These are phyloP conservation scores for Cenchrus purpureus DNA, from an alignment of 176 grass and related monocot species.

Conservation along the genomic window DNA sequence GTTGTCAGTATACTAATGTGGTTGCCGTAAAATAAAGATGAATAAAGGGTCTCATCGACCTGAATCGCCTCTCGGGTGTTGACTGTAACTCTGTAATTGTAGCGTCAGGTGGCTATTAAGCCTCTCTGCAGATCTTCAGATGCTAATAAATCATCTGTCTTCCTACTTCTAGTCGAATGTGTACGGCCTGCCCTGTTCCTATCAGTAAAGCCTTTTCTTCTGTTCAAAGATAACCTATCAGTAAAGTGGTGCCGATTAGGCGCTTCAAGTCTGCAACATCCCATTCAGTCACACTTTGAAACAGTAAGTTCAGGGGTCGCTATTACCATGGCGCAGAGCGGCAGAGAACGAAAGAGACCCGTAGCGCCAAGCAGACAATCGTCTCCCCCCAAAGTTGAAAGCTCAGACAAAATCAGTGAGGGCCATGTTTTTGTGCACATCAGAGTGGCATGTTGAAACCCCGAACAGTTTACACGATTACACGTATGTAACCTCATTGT, in stretches of 20 bases:
- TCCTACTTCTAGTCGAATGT: neutral
- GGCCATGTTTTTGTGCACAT: neutral
- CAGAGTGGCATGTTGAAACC: neutral
- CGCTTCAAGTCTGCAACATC: neutral
- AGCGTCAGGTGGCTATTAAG: neutral
- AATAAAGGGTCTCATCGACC: neutral
- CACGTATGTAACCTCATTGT: too few species aligned
- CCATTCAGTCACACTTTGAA: neutral
- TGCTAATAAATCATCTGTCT: neutral
- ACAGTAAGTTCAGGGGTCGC: neutral
- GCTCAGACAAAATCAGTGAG: too few species aligned
- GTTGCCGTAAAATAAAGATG: constrained; percentile 7
- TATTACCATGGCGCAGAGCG: neutral
- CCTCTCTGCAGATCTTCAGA: neutral
- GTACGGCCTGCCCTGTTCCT: neutral
- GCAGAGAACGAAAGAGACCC: neutral
- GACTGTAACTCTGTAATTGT: neutral
- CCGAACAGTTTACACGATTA: neutral
- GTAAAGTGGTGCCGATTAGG: too few species aligned
- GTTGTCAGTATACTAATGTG: neutral
- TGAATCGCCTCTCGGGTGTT: too few species aligned
- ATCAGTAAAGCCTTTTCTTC: neutral
- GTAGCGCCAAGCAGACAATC: neutral
- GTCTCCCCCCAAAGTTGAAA: too few species aligned
- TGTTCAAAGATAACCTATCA: too few species aligned